Base-by-base conservation (phyloP, 208 protist genomes). In the Trypanosoma mega region DNA sequence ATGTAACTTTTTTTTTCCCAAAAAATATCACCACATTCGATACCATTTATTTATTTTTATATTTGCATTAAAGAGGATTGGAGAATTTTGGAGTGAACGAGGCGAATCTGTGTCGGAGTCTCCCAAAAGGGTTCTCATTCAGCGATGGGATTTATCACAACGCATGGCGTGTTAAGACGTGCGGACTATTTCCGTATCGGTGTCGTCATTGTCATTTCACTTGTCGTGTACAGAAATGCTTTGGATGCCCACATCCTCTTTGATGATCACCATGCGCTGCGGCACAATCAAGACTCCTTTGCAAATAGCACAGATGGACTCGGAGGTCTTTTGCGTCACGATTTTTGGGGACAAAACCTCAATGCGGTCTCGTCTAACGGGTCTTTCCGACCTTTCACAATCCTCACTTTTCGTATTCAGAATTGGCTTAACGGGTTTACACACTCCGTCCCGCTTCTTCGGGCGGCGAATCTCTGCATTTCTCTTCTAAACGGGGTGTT, bases 231-330 rank as follows among this genome's bases (percentile, higher is more conserved):
- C 49, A 70, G 53, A 30, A 78, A 71, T 26, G 61, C 74, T 36
- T 21, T 85, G 9, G 16, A 18, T 2, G 60, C 54, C 16, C 50
- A 74, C n/a, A 31, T 88, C 21, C 70, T 80, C 1, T 91, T 90
- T 54, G 87, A 93, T 61, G 87, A 93, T 43, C 69, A 84, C 51
- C 57, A 87, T 1, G 87, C 87, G 6, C 74, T 93, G 23, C 45
- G 43, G 0, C 55, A 58, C 2, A 87, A 88, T 53, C 18, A 45
- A 3, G 84, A 85, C 36, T 21, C 74, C 2, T 51, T 36, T 26
- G 54, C 69, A 0, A 60, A 79, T 59, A 63, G 63, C 20, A 39
- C 37, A 9, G 63, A 20, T 4, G 46, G 74, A 12, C 39, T 81
- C 4, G 46, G 44, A 11, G 54, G 64, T 50, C 46, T 87, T 9